Conservation (phyloP, 345 rosid species). For the Alliaria petiolata region DNA sequence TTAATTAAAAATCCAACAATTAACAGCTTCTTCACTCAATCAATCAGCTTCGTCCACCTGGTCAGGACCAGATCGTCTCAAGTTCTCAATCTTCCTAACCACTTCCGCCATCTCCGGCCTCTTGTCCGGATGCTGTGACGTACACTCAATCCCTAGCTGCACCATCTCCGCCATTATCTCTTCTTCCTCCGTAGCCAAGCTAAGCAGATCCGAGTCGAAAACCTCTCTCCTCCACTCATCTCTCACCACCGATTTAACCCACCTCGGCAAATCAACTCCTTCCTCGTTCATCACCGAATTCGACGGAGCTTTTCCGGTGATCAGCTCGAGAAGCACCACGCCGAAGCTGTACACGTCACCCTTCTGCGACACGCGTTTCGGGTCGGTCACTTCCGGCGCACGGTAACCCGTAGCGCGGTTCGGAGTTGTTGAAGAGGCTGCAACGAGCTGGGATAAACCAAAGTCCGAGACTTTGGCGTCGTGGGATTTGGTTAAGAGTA, state of each 20-base stretch:
- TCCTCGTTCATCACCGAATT: constrained; percentile 62
- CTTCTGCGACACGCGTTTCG: constrained; percentile 60
- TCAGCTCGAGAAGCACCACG: constrained; percentile 66
- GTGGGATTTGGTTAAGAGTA: constrained; percentile 61
- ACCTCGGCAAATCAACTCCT: constrained; percentile 77
- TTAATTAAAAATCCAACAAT: neutral
- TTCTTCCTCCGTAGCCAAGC: constrained; percentile 47
- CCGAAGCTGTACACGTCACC: constrained; percentile 90
- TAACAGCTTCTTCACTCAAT: neutral
- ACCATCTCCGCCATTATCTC: constrained; percentile 68
- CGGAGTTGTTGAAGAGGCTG: constrained; percentile 51
- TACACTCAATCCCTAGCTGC: constrained; percentile 62
- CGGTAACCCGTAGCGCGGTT: constrained; percentile 74
- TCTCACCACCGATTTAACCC: constrained; percentile 72
- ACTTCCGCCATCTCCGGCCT: constrained; percentile 65
- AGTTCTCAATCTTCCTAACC: constrained; percentile 31
- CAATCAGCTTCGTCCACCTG: constrained; percentile 24
- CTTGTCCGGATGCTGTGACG: constrained; percentile 61
- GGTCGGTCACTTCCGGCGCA: constrained; percentile 78
- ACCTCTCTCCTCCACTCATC: constrained; percentile 73
- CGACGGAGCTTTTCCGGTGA: constrained; percentile 81
- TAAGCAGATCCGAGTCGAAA: constrained; percentile 62
- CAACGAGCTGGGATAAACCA: constrained; percentile 67
- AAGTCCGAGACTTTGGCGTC: constrained; percentile 76
- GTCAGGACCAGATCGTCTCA: constrained; percentile 10